Base-by-base conservation (phyloP, 2,329 filamentous ascomycete genomes). In the Calonectria fujianensis region DNA sequence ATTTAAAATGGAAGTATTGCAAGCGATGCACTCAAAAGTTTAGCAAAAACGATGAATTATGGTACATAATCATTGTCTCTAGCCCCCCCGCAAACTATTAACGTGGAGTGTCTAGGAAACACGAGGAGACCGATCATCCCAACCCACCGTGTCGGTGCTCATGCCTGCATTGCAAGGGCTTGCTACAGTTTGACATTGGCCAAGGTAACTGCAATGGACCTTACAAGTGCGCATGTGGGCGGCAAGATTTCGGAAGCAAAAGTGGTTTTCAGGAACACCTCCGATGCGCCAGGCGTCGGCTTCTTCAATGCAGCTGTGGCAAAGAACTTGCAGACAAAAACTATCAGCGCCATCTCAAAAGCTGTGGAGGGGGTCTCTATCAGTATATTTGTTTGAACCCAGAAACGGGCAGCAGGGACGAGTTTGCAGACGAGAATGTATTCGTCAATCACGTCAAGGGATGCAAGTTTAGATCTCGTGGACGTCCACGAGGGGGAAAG, bases 121-220 rank as follows among this genome's bases (percentile, higher is more conserved):
- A 64, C 9, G 18, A 45, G 24, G 10, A 64, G 32, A 39, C 27
- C 8, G 4, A 31, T 3, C 59, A 64, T 32, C 8, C 39, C 16
- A 48, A 41, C 11, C 37, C 59, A 6, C 24, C 11, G 3, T 64
- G 59, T 16, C 37, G 27, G n/a, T 64, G 59, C 18, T 29, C 37
- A 20, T 48, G 39, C 18, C 37, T 11, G 13, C 37, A 9, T 48
- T 64, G 65, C 48, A 6, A 27, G n/a, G 1, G 11, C 7, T n/a
- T 39, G 16, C 5, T 4, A 18, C 24, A 20, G 20, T 29, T 51
- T 32, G 24, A 39, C 39, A 29, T 31, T 31, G 18, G 37, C 20
- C 65, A 52, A 52, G 32, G 31, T 13, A 61, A 61, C 13, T 68
- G 65, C 8, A 20, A n/a, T 16, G 67, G 67, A 18, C 67, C 67